Base-by-base conservation (phyloP, 305 asterid genomes). In the Euphrasia arctica region DNA sequence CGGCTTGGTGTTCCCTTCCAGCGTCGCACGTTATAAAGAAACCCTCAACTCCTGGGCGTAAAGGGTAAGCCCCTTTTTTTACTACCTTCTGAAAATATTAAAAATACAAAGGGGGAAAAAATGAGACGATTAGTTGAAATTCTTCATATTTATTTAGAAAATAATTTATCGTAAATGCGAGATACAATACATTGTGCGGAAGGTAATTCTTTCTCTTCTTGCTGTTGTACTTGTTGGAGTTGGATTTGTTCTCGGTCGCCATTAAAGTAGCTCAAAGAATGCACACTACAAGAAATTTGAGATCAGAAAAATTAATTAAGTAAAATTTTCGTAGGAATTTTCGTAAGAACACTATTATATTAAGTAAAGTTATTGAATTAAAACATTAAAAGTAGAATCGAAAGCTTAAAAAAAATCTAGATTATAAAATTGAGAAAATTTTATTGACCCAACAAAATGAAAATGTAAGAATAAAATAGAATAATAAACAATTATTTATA, bases 11-110 rank as follows among this genome's bases (percentile, higher is more conserved):
- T 74, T 92, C 97, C 72, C 87, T 84, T 42, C 98, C 98, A 62
- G 96, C 97, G 72, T 92, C 98, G 73, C 98, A 92, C n/a, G 98
- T 92, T 63, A 92, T 85, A 62, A 87, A 92, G 82, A 92, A 92
- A 3, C 98, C 98, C 74, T 85, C 89, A 12, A 87, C 84, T 42
- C 97, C 97, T 49, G 98, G 90, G 0, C 84, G 79, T 61, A 92
- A 73, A 54, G 95, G 95, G 78, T 89, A 89, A 9, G 75, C 71
- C 11, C 96, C 98, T 80, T 85, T 92, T 69, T 84, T 89, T 70
- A 84, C 95, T 70, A 91, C 74, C 74, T 78, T 89, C 98, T 92
- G 73, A 51, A 62, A 62, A 15, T 34, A 34, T 34, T 62, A 18
- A 9, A 67, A 67, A 2, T 15, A 4, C 18, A 31, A 69, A 62